Evolutionary conservation across 2,329 filamentous ascomycete species (phyloP).

Genomic region (Arthrinium phaeospermum): DNA sequence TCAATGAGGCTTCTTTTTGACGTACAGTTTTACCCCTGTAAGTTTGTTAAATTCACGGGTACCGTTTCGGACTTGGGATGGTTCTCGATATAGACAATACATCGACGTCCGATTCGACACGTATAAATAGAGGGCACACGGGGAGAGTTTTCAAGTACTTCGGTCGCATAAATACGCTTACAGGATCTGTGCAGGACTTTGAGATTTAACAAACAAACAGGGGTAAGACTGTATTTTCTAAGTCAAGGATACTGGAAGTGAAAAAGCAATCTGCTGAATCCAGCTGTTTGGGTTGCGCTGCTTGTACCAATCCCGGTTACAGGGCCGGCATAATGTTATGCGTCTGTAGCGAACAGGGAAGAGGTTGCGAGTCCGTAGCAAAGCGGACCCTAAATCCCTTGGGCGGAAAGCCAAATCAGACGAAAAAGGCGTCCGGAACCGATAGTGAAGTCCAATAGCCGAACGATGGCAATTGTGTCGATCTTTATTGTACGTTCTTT

Average conservation of each 20-base stretch:
- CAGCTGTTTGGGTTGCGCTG: not conserved
- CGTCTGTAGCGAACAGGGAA: constrained; percentile 21
- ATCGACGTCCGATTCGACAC: too few species aligned
- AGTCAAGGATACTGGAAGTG: not conserved
- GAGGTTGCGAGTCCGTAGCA: constrained; percentile 20
- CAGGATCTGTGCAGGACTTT: too few species aligned
- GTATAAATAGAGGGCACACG: too few species aligned
- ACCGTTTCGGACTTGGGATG: too few species aligned
- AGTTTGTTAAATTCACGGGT: too few species aligned
- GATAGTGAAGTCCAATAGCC: constrained; percentile 13
- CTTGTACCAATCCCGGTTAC: constrained; percentile 22
- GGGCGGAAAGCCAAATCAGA: constrained; percentile 9
- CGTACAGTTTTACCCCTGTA: too few species aligned
- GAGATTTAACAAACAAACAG: too few species aligned
- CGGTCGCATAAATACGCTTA: too few species aligned
- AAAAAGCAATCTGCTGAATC: constrained; percentile 15
- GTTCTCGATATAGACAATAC: too few species aligned
- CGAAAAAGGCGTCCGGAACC: constrained; percentile 10
- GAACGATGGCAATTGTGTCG: not conserved
- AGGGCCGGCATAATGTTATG: constrained; percentile 21
- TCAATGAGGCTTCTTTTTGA: constrained; percentile 17
- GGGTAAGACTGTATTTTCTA: too few species aligned
- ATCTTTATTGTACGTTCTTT: not conserved
- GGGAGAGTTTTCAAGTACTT: too few species aligned
- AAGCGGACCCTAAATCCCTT: constrained; percentile 16